Percentiles rank a stretch among this genome's conserved stretches.
Evolutionary conservation across 2,329 filamentous ascomycete genomes (phyloP).

Genomic region (Gaeumannomyces sp.): DNA sequence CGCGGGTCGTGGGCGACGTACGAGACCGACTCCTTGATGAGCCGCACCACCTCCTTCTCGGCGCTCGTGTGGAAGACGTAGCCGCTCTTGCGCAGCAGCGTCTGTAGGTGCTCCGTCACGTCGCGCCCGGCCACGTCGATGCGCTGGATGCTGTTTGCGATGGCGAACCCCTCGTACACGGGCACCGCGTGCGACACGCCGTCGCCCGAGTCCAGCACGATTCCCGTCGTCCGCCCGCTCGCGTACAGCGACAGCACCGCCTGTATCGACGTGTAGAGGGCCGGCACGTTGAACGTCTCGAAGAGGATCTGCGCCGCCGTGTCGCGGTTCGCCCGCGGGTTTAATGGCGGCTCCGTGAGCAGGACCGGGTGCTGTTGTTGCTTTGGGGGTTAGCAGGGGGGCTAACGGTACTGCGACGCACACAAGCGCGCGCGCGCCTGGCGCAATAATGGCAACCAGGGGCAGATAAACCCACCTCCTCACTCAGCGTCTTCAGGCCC

Average conservation of each 20-base stretch:
- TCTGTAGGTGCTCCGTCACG: conserved; percentile 99
- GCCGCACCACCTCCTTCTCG: conserved; percentile 99
- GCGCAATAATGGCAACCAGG: too few relatives aligned
- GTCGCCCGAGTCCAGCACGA: conserved; percentile 99
- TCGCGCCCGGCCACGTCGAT: conserved; percentile 99
- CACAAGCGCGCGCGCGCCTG: too few relatives aligned
- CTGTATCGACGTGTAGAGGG: conserved; percentile 99
- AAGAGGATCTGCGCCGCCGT: conserved; percentile 99
- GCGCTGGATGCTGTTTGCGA: conserved; percentile 99
- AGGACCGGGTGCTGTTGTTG: conserved; percentile 81
- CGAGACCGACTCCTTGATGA: conserved; percentile 99
- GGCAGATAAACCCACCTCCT: conserved; percentile 60
- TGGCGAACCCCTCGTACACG: conserved; percentile 99
- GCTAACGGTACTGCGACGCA: too few relatives aligned
- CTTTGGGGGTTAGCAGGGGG: too few relatives aligned
- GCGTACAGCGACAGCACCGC: conserved; percentile 98
- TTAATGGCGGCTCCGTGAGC: conserved; percentile 98
- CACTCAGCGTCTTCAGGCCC: conserved; percentile 90
- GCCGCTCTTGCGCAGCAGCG: conserved; percentile 98
- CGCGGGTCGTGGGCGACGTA: conserved; percentile 96
- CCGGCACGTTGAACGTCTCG: conserved; percentile 99
- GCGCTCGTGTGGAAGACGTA: conserved; percentile 99
- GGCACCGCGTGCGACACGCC: conserved; percentile 99
- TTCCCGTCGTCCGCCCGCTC: conserved; percentile 99
- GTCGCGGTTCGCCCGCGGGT: conserved; percentile 99